These are phyloP conservation scores for Alternaria triticimaculans DNA, from an alignment of 2,329 filamentous ascomycete genomes.

Conservation along the genomic window DNA sequence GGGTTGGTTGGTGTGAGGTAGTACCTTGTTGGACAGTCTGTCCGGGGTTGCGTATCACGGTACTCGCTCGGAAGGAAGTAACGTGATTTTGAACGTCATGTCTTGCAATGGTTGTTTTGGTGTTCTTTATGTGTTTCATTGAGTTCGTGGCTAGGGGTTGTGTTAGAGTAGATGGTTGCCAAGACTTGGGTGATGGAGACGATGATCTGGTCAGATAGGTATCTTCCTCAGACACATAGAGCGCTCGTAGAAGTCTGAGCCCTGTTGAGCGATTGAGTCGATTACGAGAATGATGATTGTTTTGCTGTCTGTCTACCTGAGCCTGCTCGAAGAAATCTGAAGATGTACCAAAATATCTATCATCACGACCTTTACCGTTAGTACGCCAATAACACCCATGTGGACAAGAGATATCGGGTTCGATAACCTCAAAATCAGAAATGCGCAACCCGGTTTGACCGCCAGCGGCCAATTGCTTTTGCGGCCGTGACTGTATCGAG, in stretches of 20 bases:
- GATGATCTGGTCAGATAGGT: neutral
- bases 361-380: neutral
- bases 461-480: neutral
- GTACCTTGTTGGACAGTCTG: slow-evolving; percentile 18
- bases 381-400: neutral
- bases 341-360: neutral
- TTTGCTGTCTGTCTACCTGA: neutral
- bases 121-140: rapidly evolving
- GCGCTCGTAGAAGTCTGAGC: neutral
- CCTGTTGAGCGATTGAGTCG: neutral
- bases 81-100: neutral
- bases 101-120: neutral
- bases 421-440: neutral
- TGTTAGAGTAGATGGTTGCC: neutral
- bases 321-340: neutral
- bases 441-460: neutral
- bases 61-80: neutral
- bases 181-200: neutral
- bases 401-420: neutral
- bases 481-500: too few relatives aligned
- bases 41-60: neutral
- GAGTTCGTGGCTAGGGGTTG: neutral
- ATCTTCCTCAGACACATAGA: neutral
- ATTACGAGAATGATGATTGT: neutral
- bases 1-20: neutral